These are phyloP conservation scores for Teratosphaeria nubilosa DNA, from an alignment of 2,329 filamentous ascomycete genomes.

Conservation along the genomic window DNA sequence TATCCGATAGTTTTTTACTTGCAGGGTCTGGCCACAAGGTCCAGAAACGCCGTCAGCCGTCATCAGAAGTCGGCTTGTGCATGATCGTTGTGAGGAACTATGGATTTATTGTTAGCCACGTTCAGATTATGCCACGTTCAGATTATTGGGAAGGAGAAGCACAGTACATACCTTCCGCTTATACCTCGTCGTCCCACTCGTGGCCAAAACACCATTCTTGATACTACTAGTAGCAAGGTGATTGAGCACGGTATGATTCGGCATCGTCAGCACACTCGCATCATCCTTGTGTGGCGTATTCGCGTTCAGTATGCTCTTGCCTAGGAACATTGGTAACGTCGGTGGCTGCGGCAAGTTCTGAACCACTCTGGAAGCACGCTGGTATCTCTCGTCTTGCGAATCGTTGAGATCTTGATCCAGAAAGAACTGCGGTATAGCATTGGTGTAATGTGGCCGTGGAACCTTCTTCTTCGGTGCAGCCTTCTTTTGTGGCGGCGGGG, in stretches of 20 bases:
- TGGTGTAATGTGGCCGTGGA: conserved; percentile 54
- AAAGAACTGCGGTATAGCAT: conserved; percentile 72
- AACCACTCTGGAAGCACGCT: conserved; percentile 63
- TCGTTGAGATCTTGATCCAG: conserved; percentile 61
- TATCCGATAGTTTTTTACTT: neutral
- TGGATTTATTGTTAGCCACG: neutral
- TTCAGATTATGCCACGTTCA: conserved; percentile 12
- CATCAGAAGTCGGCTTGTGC: conserved; percentile 71
- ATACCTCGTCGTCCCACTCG: conserved; percentile 94
- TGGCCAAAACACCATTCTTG: conserved; percentile 89
- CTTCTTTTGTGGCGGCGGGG: conserved; percentile 7
- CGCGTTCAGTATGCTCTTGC: conserved; percentile 89
- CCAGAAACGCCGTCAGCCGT: conserved; percentile 17
- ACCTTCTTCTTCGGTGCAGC: conserved; percentile 16
- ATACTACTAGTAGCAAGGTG: conserved; percentile 97
- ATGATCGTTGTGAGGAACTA: conserved; percentile 96
- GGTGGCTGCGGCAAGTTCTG: conserved; percentile 72
- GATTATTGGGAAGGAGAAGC: neutral
- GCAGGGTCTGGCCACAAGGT: neutral
- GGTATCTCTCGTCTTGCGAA: conserved; percentile 63
- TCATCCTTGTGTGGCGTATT: conserved; percentile 92
- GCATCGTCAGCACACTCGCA: conserved; percentile 91
- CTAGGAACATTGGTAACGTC: conserved; percentile 77
- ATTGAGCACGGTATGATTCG: conserved; percentile 93
- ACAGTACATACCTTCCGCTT: conserved; percentile 64